Base-by-base conservation (phyloP, 2,329 filamentous ascomycete genomes). In the Plenodomus biglobosus region DNA sequence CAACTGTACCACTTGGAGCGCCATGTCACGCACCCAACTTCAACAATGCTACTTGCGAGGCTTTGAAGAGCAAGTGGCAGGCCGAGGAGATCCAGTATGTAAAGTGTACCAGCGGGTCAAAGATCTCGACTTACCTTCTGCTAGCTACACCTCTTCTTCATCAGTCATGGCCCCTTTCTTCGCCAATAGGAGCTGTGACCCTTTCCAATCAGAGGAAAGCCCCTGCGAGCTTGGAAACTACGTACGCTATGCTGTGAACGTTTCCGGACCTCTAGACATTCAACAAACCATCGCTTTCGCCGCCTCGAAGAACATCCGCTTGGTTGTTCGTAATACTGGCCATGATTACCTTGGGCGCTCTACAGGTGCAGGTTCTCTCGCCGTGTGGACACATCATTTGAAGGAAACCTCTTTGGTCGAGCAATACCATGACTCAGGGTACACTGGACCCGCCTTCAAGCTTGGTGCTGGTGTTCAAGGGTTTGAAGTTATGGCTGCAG, bases 291-390 rank as follows among this genome's bases (percentile, higher is more conserved):
- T 61, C 15, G 44, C 20, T n/a, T 69, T 66, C 40, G 66, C 63
- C 10, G 37, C 48, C 0, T 46, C 44, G 2, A 48, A 48, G 17
- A 64, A 69, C 21, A 58, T 69, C 8, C 62, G 65, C 7, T 55
- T 68, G 1, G 60, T 64, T 1, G 54, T 70, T 34, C 53, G 55
- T 11, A 69, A 66, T 38, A 67, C 65, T 8, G 65, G 64, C 6
- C 66, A 69, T 42, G 58, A 63, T 39, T 68, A 63, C 40, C 52
- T 57, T n/a, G 57, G 59, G 13, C 54, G 53, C n/a, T 59, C 52
- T 11, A 50, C 48, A 8, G 57, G 56, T 17, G 54, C 50, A 4
- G 46, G 50, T 34, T 49, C 56, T 8, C 45, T 61, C 13, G 45
- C 44, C 22, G 43, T 63, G 13, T 63, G 59, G 58, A 61, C 55